Conservation (phyloP, 2,329 filamentous ascomycete species). For the Acephala macrosclerotiorum region DNA sequence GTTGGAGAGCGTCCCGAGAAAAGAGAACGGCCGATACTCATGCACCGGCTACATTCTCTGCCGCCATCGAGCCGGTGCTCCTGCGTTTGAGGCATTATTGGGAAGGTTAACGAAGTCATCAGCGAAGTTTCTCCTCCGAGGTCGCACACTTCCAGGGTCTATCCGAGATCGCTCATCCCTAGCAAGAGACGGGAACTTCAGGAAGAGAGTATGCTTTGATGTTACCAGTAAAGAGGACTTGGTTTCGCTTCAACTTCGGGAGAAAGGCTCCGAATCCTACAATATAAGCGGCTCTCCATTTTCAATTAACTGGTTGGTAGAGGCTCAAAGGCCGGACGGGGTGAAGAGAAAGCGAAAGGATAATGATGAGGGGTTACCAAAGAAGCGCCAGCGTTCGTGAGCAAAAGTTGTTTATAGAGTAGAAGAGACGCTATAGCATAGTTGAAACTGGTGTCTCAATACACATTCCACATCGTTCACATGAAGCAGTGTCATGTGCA, state of each 20-base stretch:
- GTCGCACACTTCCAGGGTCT: slow-evolving; percentile 26
- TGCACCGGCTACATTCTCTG: slow-evolving; percentile 35
- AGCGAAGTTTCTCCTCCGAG: slow-evolving; percentile 34
- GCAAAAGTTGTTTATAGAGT: slow-evolving; percentile 9
- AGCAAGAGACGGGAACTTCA: slow-evolving; percentile 33
- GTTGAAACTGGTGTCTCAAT: neutral
- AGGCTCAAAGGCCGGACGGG: slow-evolving; percentile 14
- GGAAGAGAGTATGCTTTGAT: slow-evolving; percentile 35
- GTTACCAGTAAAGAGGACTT: slow-evolving; percentile 25
- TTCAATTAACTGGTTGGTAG: slow-evolving; percentile 24
- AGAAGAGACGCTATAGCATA: slow-evolving; percentile 8
- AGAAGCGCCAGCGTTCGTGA: slow-evolving; percentile 25
- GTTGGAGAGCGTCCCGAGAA: slow-evolving; percentile 30
- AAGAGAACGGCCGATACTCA: slow-evolving; percentile 31
- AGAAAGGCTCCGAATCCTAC: slow-evolving; percentile 25
- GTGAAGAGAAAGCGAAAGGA: slow-evolving; percentile 30
- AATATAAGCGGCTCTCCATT: slow-evolving; percentile 33
- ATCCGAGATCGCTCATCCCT: slow-evolving; percentile 33
- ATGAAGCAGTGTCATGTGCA: neutral
- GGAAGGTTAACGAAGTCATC: slow-evolving; percentile 27
- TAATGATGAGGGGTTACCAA: slow-evolving; percentile 20
- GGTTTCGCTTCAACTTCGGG: slow-evolving; percentile 28
- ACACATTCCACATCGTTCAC: slow-evolving; percentile 1
- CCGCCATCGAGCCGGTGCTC: slow-evolving; percentile 24
- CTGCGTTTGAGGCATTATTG: slow-evolving; percentile 30